These are phyloP conservation scores for Fraxinus dipetala DNA, from an alignment of 305 asterid species.

Conservation along the genomic window DNA sequence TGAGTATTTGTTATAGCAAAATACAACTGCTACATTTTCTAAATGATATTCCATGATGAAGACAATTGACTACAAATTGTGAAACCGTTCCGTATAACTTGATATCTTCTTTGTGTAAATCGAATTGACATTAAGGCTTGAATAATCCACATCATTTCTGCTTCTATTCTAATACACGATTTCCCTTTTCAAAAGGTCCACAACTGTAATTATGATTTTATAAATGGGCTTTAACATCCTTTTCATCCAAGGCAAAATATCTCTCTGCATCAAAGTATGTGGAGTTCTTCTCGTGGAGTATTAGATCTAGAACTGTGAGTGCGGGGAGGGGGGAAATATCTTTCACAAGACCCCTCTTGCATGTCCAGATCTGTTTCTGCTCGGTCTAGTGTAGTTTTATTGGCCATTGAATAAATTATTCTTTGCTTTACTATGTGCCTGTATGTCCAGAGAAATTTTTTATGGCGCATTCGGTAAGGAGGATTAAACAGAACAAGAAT, in stretches of 20 bases:
- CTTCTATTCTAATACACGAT: background rate
- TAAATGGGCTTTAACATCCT: background rate
- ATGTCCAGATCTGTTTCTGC: background rate
- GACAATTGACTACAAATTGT: background rate
- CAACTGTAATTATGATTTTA: background rate
- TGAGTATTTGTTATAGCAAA: slow-evolving; percentile 22
- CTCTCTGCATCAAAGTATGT: background rate
- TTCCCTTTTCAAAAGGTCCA: background rate
- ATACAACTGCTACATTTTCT: background rate
- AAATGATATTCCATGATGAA: background rate
- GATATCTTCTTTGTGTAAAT: background rate
- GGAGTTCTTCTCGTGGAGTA: background rate
- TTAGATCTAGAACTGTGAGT: background rate
- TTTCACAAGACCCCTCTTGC: background rate
- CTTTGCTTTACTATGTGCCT: background rate
- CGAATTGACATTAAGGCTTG: background rate
- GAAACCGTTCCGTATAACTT: background rate
- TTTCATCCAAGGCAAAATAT: background rate
- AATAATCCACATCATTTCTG: background rate
- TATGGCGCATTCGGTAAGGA: background rate
- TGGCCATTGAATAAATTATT: background rate
- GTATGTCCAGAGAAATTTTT: background rate
- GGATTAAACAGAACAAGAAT: background rate
- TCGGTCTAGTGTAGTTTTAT: background rate
- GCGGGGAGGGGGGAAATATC: background rate